phyloP scores from a whole-genome alignment of 179 eudicot species.

The Drosera spatulata region DNA sequence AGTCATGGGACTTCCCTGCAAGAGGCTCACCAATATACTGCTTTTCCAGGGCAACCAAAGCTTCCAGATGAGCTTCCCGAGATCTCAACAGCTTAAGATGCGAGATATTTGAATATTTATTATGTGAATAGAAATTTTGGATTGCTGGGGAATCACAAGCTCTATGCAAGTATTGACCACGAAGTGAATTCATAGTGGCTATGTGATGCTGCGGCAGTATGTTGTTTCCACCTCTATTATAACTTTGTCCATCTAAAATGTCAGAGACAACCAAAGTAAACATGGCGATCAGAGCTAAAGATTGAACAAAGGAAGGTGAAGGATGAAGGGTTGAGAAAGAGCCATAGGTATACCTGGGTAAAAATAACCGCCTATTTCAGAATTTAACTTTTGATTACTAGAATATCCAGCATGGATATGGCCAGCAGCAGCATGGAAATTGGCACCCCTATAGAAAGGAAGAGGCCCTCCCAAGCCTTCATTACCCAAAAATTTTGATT shows the following conservation, averaged over 20 bases:
- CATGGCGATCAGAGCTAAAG: not conserved
- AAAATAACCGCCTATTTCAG: slow-evolving; percentile 10
- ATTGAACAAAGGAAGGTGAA: not conserved
- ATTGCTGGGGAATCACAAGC: slow-evolving; percentile 8
- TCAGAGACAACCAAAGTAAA: slow-evolving; percentile 1
- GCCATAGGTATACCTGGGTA: slow-evolving; percentile 9
- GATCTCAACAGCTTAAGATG: slow-evolving; percentile 17
- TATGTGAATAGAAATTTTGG: slow-evolving; percentile 11
- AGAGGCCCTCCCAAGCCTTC: slow-evolving; percentile 16
- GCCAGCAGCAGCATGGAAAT: slow-evolving; percentile 11
- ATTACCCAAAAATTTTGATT: slow-evolving; percentile 10
- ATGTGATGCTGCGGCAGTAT: slow-evolving; percentile 13
- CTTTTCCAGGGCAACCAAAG: slow-evolving; percentile 11
- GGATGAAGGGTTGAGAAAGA: not conserved
- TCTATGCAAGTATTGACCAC: slow-evolving; percentile 15
- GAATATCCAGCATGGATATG: slow-evolving; percentile 12
- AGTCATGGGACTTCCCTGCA: slow-evolving; percentile 9
- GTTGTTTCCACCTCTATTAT: slow-evolving; percentile 19
- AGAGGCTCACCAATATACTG: slow-evolving; percentile 16
- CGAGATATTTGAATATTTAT: slow-evolving; percentile 7
- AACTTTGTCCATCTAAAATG: slow-evolving; percentile 13
- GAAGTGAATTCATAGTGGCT: slow-evolving; percentile 14
- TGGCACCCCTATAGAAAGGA: slow-evolving; percentile 8
- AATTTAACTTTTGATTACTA: slow-evolving; percentile 11
- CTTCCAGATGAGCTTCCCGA: slow-evolving; percentile 30